A percentile compares a stretch with the other conserved stretches of the same genome.
Conservation (phyloP, 1,139 yeast species). For the Trichomonascaceae sp. region DNA sequence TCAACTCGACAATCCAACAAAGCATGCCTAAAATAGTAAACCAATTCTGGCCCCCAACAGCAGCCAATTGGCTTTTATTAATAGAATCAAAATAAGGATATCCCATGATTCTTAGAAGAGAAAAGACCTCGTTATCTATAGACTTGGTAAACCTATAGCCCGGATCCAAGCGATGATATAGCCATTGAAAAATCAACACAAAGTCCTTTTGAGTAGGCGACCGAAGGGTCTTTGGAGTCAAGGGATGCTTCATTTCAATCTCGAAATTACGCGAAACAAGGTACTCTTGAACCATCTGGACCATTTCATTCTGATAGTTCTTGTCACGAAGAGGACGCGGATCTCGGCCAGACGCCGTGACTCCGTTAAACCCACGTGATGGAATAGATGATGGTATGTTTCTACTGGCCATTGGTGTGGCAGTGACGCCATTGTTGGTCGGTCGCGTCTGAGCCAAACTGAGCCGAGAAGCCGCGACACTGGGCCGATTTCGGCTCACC, state of each 20-base stretch:
- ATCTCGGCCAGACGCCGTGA: constrained; percentile 36
- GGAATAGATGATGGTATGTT: background rate
- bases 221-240: constrained; percentile 58
- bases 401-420: background rate
- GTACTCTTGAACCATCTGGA: constrained; percentile 45
- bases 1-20: constrained; percentile 67
- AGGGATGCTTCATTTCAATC: constrained; percentile 62
- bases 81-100: constrained; percentile 81
- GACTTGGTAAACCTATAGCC: constrained; percentile 62
- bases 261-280: constrained; percentile 61
- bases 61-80: constrained; percentile 77
- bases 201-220: constrained; percentile 89
- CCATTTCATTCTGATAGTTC: constrained; percentile 61
- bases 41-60: constrained; percentile 92
- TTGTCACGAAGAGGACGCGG: constrained; percentile 75
- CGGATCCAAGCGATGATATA: constrained; percentile 73
- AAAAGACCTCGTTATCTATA: constrained; percentile 71
- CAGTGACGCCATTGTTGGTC: background rate
- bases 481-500: background rate
- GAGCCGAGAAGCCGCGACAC: background rate
- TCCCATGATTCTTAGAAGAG: constrained; percentile 54
- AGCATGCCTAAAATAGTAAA: constrained; percentile 75
- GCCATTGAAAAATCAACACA: constrained; percentile 68
- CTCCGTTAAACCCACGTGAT: background rate
- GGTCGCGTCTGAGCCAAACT: background rate